Base-by-base conservation (phyloP, 2,329 filamentous ascomycete genomes). In the Amauroascus verrucosus region DNA sequence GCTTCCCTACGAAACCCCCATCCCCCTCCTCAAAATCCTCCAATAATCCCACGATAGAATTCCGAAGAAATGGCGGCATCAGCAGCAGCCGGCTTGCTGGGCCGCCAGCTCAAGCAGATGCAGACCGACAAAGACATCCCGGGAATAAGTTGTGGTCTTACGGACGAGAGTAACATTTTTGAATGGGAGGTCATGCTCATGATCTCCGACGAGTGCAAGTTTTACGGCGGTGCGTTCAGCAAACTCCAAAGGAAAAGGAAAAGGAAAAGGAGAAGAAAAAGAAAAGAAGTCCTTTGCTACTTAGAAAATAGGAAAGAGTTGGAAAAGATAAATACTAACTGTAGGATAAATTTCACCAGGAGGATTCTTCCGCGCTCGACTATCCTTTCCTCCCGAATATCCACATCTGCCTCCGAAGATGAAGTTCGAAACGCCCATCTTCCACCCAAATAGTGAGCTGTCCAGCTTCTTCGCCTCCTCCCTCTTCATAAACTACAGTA, bases 121-220 rank as follows among this genome's bases (percentile, higher is more conserved):
- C 88, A 95, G 72, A 82, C 79, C 22, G 84, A 88, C 68, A 91
- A 89, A 67, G 89, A 95, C 70, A 85, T 97, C 45, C 88, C 88
- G 0, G 93, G 91, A 51, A 95, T 97, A 65, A 96, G 89, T 57
- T 95, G 88, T 63, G 93, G 93, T 0, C 75, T 98, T 41, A 83
- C 90, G 50, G 83, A 58, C 26, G 53, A 84, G 63, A 86, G 86
- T 68, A 85, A 95, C 67, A 83, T 97, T 8, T 96, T 96, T 61
- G 86, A 95, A 74, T 98, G 93, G 93, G 90, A 97, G 70, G 89
- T 97, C 18, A 95, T 96, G 86, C 81, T 98, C 57, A 97, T 98
- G 91, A 91, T 97, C 60, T 88, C 82, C 58, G 90, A 96, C 63
- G 89, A 95, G 66, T 90, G 86, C 72, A 91, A 90, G 72, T 86